phyloP scores from a whole-genome alignment of 495 filamentous ascomycete genomes.

The Elaphomyces granulatus region DNA sequence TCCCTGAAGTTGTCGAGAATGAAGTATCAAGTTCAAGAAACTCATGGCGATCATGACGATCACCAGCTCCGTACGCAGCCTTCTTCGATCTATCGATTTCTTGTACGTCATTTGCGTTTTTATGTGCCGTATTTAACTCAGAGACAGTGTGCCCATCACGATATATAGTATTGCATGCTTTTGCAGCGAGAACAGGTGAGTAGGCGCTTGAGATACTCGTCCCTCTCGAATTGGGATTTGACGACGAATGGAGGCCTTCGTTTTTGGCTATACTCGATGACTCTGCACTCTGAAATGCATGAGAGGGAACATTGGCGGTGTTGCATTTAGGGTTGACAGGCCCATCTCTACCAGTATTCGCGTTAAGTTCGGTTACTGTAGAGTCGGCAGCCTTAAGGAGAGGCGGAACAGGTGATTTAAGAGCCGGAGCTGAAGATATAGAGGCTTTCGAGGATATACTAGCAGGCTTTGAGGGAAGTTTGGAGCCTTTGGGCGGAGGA shows the following conservation, averaged over 20 bases:
- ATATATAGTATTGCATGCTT: constrained; percentile 13
- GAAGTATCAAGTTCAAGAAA: constrained; percentile 14
- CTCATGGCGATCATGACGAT: constrained; percentile 17
- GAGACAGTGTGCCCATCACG: constrained; percentile 11
- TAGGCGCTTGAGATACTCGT: constrained; percentile 19
- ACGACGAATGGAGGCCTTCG: constrained; percentile 17
- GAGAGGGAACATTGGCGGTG: constrained; percentile 18
- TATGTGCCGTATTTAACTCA: background rate
- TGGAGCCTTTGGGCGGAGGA: constrained; percentile 33
- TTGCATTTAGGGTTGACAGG: constrained; percentile 23
- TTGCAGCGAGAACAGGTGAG: constrained; percentile 22
- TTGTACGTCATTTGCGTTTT: background rate
- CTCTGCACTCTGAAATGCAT: constrained; percentile 16
- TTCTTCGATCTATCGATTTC: constrained; percentile 16
- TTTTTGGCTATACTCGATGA: constrained; percentile 20
- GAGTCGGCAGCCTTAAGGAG: constrained; percentile 34
- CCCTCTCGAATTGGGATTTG: constrained; percentile 20
- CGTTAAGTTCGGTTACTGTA: constrained; percentile 40
- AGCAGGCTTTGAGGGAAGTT: constrained; percentile 39
- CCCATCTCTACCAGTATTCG: constrained; percentile 38
- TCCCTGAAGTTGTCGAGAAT: constrained; percentile 10
- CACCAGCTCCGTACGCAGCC: constrained; percentile 7
- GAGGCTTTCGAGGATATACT: constrained; percentile 40
- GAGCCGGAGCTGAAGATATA: constrained; percentile 26
- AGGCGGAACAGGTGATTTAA: constrained; percentile 25